These are phyloP conservation scores for Salmacisia buchloeana DNA, from an alignment of 1,284 basidiomycete genomes.

Conservation along the genomic window DNA sequence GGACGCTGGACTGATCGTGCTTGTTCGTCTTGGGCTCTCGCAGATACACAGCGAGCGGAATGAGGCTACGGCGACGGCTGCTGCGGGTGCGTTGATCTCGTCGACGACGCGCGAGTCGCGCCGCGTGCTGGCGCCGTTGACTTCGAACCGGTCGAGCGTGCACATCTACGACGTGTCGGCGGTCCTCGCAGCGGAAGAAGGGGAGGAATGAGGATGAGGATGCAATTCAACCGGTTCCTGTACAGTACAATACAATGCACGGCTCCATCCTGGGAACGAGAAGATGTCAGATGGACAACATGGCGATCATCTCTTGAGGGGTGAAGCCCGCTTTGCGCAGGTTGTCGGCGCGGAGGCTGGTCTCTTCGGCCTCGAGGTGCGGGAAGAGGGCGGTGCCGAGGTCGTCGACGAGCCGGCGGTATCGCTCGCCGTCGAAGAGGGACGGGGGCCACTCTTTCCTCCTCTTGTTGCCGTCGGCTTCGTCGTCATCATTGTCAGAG, in stretches of 20 bases:
- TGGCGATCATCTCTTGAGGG: neutral
- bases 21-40: neutral
- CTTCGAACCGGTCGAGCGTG: neutral
- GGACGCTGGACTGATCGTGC: neutral
- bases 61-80: neutral
- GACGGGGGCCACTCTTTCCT: conserved; percentile 16
- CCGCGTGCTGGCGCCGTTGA: neutral
- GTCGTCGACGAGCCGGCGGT: conserved; percentile 13
- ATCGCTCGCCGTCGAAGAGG: conserved; percentile 23
- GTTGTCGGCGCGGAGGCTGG: conserved; percentile 22
- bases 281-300: neutral
- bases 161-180: neutral
- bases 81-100: too few species aligned
- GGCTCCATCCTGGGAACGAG: neutral
- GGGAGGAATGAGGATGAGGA: too few species aligned
- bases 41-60: neutral
- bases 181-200: too few species aligned
- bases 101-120: too few species aligned
- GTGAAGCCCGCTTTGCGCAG: conserved; percentile 25
- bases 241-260: too few species aligned
- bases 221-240: too few species aligned
- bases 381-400: conserved; percentile 25
- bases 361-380: conserved; percentile 34
- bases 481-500: conserved; percentile 14
- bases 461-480: conserved; percentile 11